Evolutionary conservation across 352 stramenopile species (phyloP).

Genomic region (Globisporangium cystogenes): DNA sequence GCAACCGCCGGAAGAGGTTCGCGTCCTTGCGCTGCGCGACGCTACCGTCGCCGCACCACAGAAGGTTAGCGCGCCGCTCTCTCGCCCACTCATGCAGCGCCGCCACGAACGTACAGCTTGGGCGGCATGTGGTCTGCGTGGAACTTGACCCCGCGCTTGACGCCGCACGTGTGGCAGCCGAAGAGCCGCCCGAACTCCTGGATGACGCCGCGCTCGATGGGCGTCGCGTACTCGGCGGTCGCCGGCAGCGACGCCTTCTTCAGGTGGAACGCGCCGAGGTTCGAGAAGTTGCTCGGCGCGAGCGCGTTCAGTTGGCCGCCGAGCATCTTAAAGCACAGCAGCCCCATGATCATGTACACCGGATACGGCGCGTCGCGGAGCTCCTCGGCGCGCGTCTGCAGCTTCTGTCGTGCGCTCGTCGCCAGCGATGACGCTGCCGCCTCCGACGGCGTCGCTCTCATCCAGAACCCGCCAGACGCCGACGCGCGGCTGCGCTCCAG

Average conservation of each 20-base stretch:
- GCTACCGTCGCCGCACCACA: constrained; percentile 17
- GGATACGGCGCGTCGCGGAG: constrained; percentile 43
- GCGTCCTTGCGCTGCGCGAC: constrained; percentile 56
- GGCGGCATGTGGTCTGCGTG: constrained; percentile 84
- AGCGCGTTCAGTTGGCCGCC: constrained; percentile 63
- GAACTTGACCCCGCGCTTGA: constrained; percentile 58
- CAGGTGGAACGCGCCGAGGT: constrained; percentile 76
- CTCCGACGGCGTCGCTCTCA: not conserved
- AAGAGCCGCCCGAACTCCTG: constrained; percentile 76
- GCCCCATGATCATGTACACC: constrained; percentile 64
- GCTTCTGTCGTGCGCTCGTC: constrained; percentile 13
- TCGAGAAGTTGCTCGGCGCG: constrained; percentile 67
- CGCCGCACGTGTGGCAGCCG: constrained; percentile 80
- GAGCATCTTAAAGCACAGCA: constrained; percentile 74
- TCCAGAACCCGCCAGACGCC: constrained; percentile 9
- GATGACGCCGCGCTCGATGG: constrained; percentile 55
- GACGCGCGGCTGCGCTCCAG: constrained; percentile 12
- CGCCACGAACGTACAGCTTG: constrained; percentile 46
- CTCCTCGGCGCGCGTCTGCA: constrained; percentile 28
- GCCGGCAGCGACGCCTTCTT: constrained; percentile 71
- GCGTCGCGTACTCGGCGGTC: constrained; percentile 66
- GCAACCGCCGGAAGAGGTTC: constrained; percentile 27
- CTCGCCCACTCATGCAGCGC: not conserved
- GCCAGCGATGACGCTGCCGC: not conserved
- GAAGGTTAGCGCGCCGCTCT: not conserved